These are phyloP conservation scores for Cryptosporidium parvum DNA, from an alignment of 169 alveolate genomes.

Conservation along the genomic window DNA sequence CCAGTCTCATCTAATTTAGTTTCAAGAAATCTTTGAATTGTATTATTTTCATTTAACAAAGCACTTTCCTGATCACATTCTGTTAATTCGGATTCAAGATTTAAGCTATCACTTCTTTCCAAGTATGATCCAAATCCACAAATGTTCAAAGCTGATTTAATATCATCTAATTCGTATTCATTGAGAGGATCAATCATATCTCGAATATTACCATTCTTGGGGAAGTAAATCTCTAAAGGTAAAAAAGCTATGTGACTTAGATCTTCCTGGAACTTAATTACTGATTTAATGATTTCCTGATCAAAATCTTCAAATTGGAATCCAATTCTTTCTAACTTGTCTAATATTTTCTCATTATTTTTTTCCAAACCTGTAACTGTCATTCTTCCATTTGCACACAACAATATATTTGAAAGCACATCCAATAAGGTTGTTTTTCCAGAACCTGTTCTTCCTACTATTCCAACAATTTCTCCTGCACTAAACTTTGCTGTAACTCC, in stretches of 20 bases:
- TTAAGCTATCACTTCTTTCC: background rate
- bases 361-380: background rate
- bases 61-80: background rate
- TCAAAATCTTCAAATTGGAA: conserved; percentile 42
- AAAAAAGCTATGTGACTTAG: conserved; percentile 27
- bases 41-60: background rate
- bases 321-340: background rate
- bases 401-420: conserved; percentile 17
- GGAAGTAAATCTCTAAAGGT: conserved; percentile 54
- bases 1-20: background rate
- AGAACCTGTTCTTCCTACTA: conserved; percentile 73
- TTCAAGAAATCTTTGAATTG: background rate
- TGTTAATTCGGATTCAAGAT: background rate
- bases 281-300: conserved; percentile 13
- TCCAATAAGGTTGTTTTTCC: conserved; percentile 64
- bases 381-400: conserved; percentile 15
- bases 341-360: background rate
- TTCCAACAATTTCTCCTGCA: conserved; percentile 57
- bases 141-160: conserved; percentile 39
- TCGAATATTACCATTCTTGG: conserved; percentile 15
- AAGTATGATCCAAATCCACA: conserved; percentile 66
- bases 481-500: conserved; percentile 13
- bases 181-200: conserved; percentile 55
- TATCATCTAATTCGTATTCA: background rate
- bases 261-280: conserved; percentile 15